A percentile compares a stretch with the other conserved stretches of the same genome.
Conservation (phyloP, 345 rosid species). For the Moringa oleifera region DNA sequence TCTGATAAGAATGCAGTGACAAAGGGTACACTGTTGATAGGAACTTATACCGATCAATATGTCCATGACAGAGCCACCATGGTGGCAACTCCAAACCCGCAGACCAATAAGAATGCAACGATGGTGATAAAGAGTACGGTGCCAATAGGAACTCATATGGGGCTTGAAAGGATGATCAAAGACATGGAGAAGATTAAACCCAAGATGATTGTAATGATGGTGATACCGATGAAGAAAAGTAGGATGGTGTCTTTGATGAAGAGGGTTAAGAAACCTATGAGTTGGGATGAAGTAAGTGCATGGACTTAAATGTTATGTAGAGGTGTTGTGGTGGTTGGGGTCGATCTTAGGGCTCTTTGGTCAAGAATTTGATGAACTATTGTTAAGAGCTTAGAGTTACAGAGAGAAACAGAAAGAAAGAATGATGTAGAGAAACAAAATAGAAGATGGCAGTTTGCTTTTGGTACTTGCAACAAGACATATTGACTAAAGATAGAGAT, state of each 20-base stretch:
- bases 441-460: not conserved
- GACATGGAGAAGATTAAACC: slow-evolving; percentile 56
- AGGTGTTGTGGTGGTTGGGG: slow-evolving; percentile 25
- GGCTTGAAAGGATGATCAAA: slow-evolving; percentile 57
- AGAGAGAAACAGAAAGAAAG: too few relatives aligned
- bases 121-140: slow-evolving; percentile 27
- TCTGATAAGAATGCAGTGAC: slow-evolving; percentile 34
- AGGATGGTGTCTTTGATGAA: slow-evolving; percentile 53
- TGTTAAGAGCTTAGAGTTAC: not conserved
- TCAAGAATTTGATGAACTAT: slow-evolving; percentile 9
- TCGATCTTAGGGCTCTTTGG: slow-evolving; percentile 17
- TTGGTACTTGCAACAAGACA: too few relatives aligned
- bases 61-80: slow-evolving; percentile 55
- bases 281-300: slow-evolving; percentile 52
- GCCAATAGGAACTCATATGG: slow-evolving; percentile 62
- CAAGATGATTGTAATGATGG: slow-evolving; percentile 35
- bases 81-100: slow-evolving; percentile 42
- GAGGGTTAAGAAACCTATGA: slow-evolving; percentile 49
- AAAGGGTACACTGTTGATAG: slow-evolving; percentile 34
- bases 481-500: too few relatives aligned
- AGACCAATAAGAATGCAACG: slow-evolving; percentile 40
- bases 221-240: slow-evolving; percentile 61
- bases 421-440: too few relatives aligned
- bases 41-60: slow-evolving; percentile 72
- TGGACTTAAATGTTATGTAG: slow-evolving; percentile 43